Evolutionary conservation across 1,284 basidiomycete species (phyloP), one percentile per base, ranked within the genome.

Genomic region (Microbotryum intermedium): DNA sequence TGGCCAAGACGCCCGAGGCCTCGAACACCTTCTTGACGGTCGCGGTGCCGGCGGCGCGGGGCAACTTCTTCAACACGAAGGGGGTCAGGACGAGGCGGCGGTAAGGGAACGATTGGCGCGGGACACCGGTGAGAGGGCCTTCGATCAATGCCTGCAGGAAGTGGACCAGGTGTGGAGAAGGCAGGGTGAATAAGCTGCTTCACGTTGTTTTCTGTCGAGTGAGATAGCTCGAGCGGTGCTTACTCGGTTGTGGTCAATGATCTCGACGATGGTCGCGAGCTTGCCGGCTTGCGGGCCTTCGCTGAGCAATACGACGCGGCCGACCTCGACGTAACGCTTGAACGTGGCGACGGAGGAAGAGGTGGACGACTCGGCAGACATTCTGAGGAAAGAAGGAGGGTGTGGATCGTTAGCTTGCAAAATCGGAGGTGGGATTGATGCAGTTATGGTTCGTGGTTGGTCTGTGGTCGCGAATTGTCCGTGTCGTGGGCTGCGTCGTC

Each of bases 171-270:
- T n/a, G n/a, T n/a, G n/a, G n/a, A n/a, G n/a, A n/a, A n/a, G n/a
- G n/a, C n/a, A n/a, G n/a, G n/a, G n/a, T n/a, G n/a, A n/a, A n/a
- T n/a, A n/a, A n/a, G n/a, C n/a, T n/a, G n/a, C n/a, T n/a, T n/a
- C n/a, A n/a, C n/a, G n/a, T n/a, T n/a, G n/a, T n/a, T n/a, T n/a
- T n/a, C n/a, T n/a, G n/a, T n/a, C n/a, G n/a, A n/a, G n/a, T n/a
- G n/a, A n/a, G n/a, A n/a, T n/a, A n/a, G n/a, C n/a, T n/a, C n/a
- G 26, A 18, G n/a, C 20, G 23, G 26, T n/a, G 79, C 87, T 68
- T 73, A 95, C 93, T 76, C 92, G 85, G 83, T 93, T 95, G 83
- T 97, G 94, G 84, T 98, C 95, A 70, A 98, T 91, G 78, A 98
- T 92, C 79, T 97, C 93, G 64, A 85, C 85, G 75, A 98, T 93